Evolutionary conservation across 2,329 filamentous ascomycete genomes (phyloP), one percentile per base, ranked within the genome.

Genomic region (Colletotrichum shisoi): DNA sequence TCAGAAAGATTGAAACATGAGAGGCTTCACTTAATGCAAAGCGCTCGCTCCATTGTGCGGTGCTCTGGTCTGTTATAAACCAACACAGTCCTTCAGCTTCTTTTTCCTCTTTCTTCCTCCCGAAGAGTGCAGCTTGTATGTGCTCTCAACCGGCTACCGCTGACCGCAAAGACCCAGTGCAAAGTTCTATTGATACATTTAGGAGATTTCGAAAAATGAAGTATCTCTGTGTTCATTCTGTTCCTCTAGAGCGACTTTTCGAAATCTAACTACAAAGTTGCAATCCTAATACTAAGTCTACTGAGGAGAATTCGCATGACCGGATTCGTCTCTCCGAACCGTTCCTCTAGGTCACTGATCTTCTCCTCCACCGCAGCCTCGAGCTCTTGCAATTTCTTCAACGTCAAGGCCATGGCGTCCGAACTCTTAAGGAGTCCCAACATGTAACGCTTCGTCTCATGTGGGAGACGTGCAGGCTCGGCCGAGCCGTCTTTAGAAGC

Each of bases 301-400:
- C 61, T 45, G 17, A 63, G 52, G 7, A 63, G 34, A 42, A 62
- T 42, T 13, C 60, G 51, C 51, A 62, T 48, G n/a, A 62, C 60
- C 3, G 51, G 60, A n/a, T 62, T 62, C 1, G 42, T 49, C 19
- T 62, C 51, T 2, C 42, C 60, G 4, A 63, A 24, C 4, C 24
- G 13, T 4, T 24, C 44, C 37, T 63, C 61, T 3, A 63, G 12
- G 7, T 37, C 45, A 12, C 21, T 34, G 17, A 62, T 63, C 3
- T n/a, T 5, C 4, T 44, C 19, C 17, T 63, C 52, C 11, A 57
- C 17, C 17, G 61, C 53, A 15, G 42, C 17, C 19, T 63, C 61
- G 8, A 63, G 52, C 24, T 63, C 53, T 9, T 44, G 34, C 9
- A 62, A 15, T 5, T 56, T 57, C 4, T 46, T 48, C 40, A 62